Evolutionary conservation across 108 stramenopile species (phyloP), one percentile per base, ranked within the genome.

Genomic region (Mediolabrus comicus): DNA sequence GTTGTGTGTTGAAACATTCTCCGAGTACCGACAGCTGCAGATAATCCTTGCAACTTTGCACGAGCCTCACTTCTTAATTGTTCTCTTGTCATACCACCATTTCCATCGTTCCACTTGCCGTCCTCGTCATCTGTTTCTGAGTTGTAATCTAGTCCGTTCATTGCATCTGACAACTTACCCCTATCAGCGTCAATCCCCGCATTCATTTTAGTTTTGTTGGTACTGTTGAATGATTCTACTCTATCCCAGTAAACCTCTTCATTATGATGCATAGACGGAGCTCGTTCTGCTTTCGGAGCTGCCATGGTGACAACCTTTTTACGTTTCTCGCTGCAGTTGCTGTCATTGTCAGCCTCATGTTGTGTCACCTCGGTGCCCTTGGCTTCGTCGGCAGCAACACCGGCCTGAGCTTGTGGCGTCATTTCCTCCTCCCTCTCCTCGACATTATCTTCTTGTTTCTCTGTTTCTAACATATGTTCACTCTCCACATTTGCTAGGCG

Each of bases 61-160:
- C 51, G 64, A 5, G 69, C 77, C 59, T 77, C 77, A n/a, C 28
- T 38, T 30, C 69, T 58, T 65, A 19, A 66, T 27, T 66, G 65
- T 3, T 77, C 77, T 26, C 69, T 30, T n/a, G 69, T 71, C 69
- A 66, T 71, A 6, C 64, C 69, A n/a, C 39, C 29, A 12, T 29
- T 32, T 0, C 68, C 68, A 31, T 77, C 33, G 4, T 53, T 69
- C 69, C 64, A 66, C 38, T 71, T 36, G 4, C 61, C 74, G 17
- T 70, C 69, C 16, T 71, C 77, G 17, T 77, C 59, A 28, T 70
- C 69, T 14, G 77, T 61, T 59, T 70, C 77, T 12, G 68, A 65
- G 4, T 43, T 52, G 46, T 65, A 77, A 13, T 53, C 62, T 12
- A 71, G 0, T 13, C 69, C 65, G 8, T 49, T 46, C 22, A 62